Evolutionary conservation across 1,284 basidiomycete genomes (phyloP).

Genomic region (Ganoderma leucocontextum): DNA sequence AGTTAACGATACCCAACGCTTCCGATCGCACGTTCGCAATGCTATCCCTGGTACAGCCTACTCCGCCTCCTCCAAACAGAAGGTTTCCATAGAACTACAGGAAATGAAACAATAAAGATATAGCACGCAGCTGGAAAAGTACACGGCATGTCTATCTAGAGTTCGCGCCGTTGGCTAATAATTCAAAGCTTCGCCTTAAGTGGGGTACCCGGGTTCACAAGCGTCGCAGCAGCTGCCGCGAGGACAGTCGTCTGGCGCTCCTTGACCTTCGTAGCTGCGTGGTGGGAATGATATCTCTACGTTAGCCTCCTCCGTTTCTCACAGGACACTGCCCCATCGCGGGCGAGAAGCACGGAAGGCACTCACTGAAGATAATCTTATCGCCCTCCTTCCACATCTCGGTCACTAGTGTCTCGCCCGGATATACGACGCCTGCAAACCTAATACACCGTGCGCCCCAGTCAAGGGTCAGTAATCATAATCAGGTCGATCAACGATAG

Average conservation of each 20-base stretch:
- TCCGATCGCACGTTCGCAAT: not conserved
- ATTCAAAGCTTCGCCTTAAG: conserved; percentile 69
- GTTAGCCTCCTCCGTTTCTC: conserved; percentile 16
- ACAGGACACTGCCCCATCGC: conserved; percentile 19
- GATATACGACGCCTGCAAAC: conserved; percentile 92
- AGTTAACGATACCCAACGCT: not conserved
- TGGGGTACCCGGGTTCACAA: conserved; percentile 49
- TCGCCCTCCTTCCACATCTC: conserved; percentile 98
- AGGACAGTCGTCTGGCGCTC: conserved; percentile 77
- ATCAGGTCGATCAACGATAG: not conserved
- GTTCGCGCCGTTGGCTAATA: not conserved
- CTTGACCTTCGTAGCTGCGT: conserved; percentile 78
- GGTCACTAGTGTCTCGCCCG: conserved; percentile 93
- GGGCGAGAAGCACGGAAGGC: conserved; percentile 6
- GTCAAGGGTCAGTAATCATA: not conserved
- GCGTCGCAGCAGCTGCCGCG: conserved; percentile 79
- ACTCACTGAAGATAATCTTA: conserved; percentile 92
- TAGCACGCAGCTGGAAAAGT: not conserved
- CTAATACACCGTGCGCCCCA: conserved; percentile 44
- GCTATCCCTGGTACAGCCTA: conserved; percentile 2
- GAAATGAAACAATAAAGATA: conserved; percentile 10
- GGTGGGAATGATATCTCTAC: not conserved
- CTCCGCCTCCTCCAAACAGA: not conserved
- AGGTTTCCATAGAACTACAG: conserved; percentile 5
- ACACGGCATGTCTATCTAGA: conserved; percentile 8